Evolutionary conservation across 2,329 filamentous ascomycete genomes (phyloP), one percentile per base, ranked within the genome.

Genomic region (Fusarium sp.): DNA sequence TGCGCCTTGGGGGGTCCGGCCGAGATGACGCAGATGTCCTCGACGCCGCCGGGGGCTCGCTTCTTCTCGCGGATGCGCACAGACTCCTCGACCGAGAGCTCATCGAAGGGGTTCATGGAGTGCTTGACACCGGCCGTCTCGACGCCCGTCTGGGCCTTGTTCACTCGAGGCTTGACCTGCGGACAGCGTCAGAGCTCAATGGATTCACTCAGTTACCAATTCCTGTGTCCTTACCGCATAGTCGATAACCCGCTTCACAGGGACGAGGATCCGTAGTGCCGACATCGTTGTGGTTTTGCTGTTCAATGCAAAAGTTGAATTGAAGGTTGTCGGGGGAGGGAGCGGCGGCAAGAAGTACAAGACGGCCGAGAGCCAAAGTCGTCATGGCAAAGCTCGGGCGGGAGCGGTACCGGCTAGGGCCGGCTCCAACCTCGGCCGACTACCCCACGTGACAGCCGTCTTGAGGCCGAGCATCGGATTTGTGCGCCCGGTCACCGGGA

Each of bases 101-200:
- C 96, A 85, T 99, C 96, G 83, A 99, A 99, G 18, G 96, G 96
- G 86, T 98, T 99, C 89, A 99, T 95, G 79, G 91, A 94, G 87
- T 98, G 95, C 83, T 98, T 98, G 77, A 98, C 93, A 73, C 92
- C 92, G 70, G 90, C 86, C 60, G 92, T 97, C 83, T 97, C 95
- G 82, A 99, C 91, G 78, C 89, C 95, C 67, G 95, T 97, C 82
- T 88, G 86, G 75, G 88, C 82, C 80, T 89, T 90, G 84, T 90
- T 90, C 79, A 90, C 87, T 73, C 88, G 87, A 62, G 88, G 88
- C 77, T 90, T 90, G 83, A 90, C 87, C 88, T 90, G 74, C 59
- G 58, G 58, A 38, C 51, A 46, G 33, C 59, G 40, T 68, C 62
- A 72, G 59, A 59, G 54, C 38, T 61, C 65, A 16, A 29, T 65